Evolutionary conservation across 257 asterid genomes (phyloP).

Genomic region (Fraxinus cuspidata): DNA sequence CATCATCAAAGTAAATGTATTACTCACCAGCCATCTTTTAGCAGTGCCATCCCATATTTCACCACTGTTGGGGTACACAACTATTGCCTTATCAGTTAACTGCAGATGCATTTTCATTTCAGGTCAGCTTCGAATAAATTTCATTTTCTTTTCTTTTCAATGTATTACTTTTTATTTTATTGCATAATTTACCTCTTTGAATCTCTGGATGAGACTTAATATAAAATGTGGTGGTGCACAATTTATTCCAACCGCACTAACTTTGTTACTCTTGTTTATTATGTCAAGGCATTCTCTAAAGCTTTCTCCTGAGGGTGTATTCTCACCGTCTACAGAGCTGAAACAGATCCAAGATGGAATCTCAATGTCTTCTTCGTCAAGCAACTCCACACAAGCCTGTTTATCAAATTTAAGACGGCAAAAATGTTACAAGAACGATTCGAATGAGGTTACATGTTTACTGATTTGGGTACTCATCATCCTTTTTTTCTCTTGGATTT

Average conservation of each 20-base stretch:
- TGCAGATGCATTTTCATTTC: slow-evolving; percentile 29
- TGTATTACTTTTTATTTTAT: background rate
- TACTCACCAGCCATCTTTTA: slow-evolving; percentile 73
- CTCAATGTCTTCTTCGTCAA: slow-evolving; percentile 62
- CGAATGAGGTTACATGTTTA: background rate
- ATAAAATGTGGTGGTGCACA: slow-evolving; percentile 88
- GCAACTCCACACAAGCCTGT: slow-evolving; percentile 77
- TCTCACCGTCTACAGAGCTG: slow-evolving; percentile 74
- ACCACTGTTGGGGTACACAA: slow-evolving; percentile 81
- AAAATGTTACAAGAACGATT: background rate
- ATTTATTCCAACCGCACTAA: slow-evolving; percentile 71
- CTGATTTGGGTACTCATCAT: background rate
- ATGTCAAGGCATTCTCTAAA: slow-evolving; percentile 58
- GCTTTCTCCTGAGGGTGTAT: slow-evolving; percentile 83
- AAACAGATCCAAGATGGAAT: slow-evolving; percentile 90
- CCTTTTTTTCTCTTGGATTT: background rate
- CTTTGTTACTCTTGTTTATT: slow-evolving; percentile 53
- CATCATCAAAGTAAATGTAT: background rate
- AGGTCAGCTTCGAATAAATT: background rate
- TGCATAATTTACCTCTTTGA: slow-evolving; percentile 51
- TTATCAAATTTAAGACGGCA: background rate
- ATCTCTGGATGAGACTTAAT: slow-evolving; percentile 56
- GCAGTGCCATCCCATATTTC: slow-evolving; percentile 81
- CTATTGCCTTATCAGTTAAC: slow-evolving; percentile 65
- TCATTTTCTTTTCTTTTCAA: background rate